Percentiles rank a stretch among this genome's conserved stretches.
Conservation (phyloP, 164 flowering plant species). For the Tinospora cordifolia region DNA sequence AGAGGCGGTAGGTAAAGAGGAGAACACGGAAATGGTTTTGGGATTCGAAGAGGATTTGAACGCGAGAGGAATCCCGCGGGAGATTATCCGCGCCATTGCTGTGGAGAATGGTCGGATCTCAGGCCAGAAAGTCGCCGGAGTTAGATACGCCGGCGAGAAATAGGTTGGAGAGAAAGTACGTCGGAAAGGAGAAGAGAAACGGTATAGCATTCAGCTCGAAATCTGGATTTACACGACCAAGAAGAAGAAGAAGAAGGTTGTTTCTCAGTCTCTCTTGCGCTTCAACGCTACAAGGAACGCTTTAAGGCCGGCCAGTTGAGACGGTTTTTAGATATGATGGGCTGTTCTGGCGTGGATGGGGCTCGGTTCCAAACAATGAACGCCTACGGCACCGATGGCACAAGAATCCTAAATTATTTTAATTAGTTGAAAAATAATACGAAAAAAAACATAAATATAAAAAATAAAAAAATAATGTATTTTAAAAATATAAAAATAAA, state of each 20-base stretch:
- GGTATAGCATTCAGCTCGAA: conserved; percentile 10
- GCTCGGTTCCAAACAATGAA: too few relatives aligned
- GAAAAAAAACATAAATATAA: too few relatives aligned
- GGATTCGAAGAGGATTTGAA: conserved; percentile 11
- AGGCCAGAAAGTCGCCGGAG: conserved; percentile 8
- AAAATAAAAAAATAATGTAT: too few relatives aligned
- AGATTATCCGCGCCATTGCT: conserved; percentile 20
- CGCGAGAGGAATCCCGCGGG: conserved; percentile 21
- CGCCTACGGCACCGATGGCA: too few relatives aligned
- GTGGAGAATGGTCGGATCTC: conserved; percentile 6
- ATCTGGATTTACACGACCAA: background rate
- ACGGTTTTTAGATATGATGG: too few relatives aligned
- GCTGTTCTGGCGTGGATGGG: too few relatives aligned
- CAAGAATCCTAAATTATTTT: too few relatives aligned
- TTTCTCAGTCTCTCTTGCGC: too few relatives aligned
- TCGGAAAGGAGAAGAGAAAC: conserved; percentile 4
- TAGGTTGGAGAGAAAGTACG: conserved; percentile 8
- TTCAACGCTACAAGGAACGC: too few relatives aligned
- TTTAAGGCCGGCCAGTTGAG: too few relatives aligned
- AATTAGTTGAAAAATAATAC: too few relatives aligned
- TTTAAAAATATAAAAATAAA: too few relatives aligned
- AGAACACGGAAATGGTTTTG: conserved; percentile 2
- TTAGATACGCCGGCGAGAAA: conserved; percentile 8
- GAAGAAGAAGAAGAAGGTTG: background rate
- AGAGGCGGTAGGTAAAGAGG: conserved; percentile 4